These are phyloP conservation scores for Larix sibirica DNA, from an alignment of 83 land plant species.

Conservation along the genomic window DNA sequence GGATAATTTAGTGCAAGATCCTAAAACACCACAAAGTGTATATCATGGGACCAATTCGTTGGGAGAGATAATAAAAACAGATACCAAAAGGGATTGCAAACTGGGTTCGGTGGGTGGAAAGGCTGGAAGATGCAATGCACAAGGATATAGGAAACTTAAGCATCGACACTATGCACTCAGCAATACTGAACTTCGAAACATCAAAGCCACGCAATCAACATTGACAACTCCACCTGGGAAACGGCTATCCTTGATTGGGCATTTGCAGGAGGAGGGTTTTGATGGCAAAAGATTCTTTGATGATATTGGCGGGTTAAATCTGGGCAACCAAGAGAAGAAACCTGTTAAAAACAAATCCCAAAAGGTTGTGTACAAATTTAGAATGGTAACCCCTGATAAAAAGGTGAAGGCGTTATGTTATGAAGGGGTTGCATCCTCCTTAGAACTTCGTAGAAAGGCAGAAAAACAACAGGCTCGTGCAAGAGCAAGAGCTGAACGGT, in stretches of 20 bases:
- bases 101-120: background rate
- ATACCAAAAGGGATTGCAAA: background rate
- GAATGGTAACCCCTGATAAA: conserved; percentile 15
- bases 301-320: background rate
- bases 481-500: conserved; percentile 10
- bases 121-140: conserved; percentile 1
- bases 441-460: conserved; percentile 13
- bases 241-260: background rate
- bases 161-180: no score
- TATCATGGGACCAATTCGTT: background rate
- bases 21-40: no score
- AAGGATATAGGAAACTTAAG: background rate
- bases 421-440: conserved; percentile 8
- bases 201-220: no score
- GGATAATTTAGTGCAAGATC: conserved; percentile 4
- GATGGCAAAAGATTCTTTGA: background rate
- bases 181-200: no score
- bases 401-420: conserved; percentile 9
- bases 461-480: conserved; percentile 14
- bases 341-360: background rate
- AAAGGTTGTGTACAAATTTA: conserved; percentile 14
- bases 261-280: conserved; percentile 12
- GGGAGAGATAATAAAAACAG: background rate
- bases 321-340: background rate
- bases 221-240: conserved; percentile 8